phyloP scores from a whole-genome alignment of 768 basidiomycete genomes.

The Termitomyces bulborhizus region DNA sequence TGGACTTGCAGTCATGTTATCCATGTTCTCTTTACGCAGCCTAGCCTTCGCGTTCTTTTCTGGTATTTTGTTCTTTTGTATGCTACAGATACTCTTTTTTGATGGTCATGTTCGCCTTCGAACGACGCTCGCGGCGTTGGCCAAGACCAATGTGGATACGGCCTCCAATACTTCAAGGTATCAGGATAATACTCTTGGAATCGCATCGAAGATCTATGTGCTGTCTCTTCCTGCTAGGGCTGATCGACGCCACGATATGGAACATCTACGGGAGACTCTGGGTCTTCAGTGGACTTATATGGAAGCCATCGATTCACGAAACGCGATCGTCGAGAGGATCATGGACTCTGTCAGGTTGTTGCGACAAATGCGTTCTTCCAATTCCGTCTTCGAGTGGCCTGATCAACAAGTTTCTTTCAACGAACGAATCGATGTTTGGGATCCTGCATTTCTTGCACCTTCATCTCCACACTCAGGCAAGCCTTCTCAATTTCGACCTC shows the following conservation, averaged over 20 bases:
- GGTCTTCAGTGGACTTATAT: slow-evolving; percentile 48
- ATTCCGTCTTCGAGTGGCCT: slow-evolving; percentile 13
- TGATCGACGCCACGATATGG: slow-evolving; percentile 57
- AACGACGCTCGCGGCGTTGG: neutral
- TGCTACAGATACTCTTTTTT: neutral
- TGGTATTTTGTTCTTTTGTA: neutral
- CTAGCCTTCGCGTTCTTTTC: neutral
- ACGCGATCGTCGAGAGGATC: slow-evolving; percentile 33
- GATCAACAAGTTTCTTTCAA: slow-evolving; percentile 20
- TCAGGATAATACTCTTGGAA: slow-evolving; percentile 22
- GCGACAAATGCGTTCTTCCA: slow-evolving; percentile 14
- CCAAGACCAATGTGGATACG: neutral
- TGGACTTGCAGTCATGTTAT: too few relatives aligned
- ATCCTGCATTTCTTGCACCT: slow-evolving; percentile 12
- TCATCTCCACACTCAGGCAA: neutral
- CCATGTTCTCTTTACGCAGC: slow-evolving; percentile 4
- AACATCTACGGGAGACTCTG: slow-evolving; percentile 39
- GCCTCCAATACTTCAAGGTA: neutral
- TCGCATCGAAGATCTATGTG: slow-evolving; percentile 44
- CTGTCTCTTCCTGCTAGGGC: slow-evolving; percentile 51
- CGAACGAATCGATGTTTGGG: slow-evolving; percentile 20
- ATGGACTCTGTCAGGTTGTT: slow-evolving; percentile 33
- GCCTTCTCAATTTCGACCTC: slow-evolving; percentile 3
- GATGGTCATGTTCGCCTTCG: slow-evolving; percentile 1
- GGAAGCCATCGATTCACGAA: slow-evolving; percentile 38